Base-by-base conservation (phyloP, 768 basidiomycete genomes). In the Boletales sp. region DNA sequence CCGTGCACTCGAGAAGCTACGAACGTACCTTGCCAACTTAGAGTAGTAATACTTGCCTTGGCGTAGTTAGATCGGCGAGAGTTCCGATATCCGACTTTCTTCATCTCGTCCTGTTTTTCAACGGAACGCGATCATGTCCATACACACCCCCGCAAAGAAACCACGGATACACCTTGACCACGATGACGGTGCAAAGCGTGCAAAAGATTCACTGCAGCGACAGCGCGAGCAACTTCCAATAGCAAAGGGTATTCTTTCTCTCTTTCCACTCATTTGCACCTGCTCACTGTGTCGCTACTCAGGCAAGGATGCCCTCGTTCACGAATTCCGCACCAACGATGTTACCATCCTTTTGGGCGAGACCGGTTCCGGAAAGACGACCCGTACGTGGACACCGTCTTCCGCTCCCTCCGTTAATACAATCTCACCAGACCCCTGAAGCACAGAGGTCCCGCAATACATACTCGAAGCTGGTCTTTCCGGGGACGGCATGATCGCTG, bases 291-390 rank as follows among this genome's bases (percentile, higher is more conserved):
- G 18, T 47, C 19, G 12, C 36, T 44, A 12, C 28, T 25, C 56
- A 91, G 92, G 90, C 49, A 83, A 78, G 63, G 86, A 90, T 19
- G 82, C 84, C 28, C 76, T 95, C 28, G 69, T 92, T 28, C 75
- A 80, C 50, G 85, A 85, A 66, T 84, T 95, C 45, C 68, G 70
- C 30, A 77, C 82, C 55, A 86, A 90, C 73, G 87, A 93, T 64
- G 86, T 92, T 8, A 89, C 86, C 1, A 83, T 98, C 39, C 79
- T 99, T 9, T 78, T 99, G 2, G 96, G 94, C 35, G 96, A 99
- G 70, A 98, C 96, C 0, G 96, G 96, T 12, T 96, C 94, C 17
- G 96, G 96, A 55, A 99, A 99, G 73, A 95, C 95, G 0, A 99
- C 96, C 43, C 95, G 95, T 95, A 69, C 61, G 92, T 84, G 44